phyloP scores from a whole-genome alignment of 2,329 filamentous ascomycete genomes.

The Alternaria incomplexa region DNA sequence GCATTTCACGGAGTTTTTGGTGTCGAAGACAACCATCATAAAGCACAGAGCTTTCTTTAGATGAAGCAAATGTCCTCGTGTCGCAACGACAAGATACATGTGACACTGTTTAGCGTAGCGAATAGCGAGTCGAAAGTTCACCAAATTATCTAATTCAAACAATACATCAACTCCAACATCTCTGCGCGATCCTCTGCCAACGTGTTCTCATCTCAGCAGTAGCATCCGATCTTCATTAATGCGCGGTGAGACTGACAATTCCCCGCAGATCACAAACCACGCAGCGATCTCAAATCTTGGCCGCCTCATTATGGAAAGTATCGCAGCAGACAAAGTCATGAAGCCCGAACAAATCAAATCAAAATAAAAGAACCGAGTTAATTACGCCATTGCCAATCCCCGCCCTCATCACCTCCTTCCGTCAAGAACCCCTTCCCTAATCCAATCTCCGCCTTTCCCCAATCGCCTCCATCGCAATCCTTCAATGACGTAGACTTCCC shows the following conservation, averaged over 20 bases:
- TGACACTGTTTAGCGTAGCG: slow-evolving; percentile 1
- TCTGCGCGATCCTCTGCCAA: neutral
- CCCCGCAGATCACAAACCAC: neutral
- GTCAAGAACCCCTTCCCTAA: neutral
- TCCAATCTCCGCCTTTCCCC: neutral
- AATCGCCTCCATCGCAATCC: neutral
- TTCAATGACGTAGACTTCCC: neutral
- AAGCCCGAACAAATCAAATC: neutral
- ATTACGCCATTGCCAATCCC: neutral
- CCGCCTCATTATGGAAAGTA: neutral
- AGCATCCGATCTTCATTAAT: neutral
- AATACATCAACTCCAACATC: neutral
- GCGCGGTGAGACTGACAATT: neutral
- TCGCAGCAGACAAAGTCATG: neutral
- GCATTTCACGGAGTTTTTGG: slow-evolving; percentile 11
- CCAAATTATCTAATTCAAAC: slow-evolving; percentile 5
- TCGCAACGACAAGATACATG: neutral
- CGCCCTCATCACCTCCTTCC: neutral
- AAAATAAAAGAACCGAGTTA: neutral
- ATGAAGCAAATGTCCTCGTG: slow-evolving; percentile 1
- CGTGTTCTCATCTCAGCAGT: neutral
- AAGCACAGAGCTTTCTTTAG: slow-evolving; percentile 1
- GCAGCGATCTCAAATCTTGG: neutral
- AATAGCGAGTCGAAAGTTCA: neutral
- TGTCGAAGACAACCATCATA: neutral